Evolutionary conservation across 345 rosid genomes (phyloP).

Genomic region (Sisymbrium irio): DNA sequence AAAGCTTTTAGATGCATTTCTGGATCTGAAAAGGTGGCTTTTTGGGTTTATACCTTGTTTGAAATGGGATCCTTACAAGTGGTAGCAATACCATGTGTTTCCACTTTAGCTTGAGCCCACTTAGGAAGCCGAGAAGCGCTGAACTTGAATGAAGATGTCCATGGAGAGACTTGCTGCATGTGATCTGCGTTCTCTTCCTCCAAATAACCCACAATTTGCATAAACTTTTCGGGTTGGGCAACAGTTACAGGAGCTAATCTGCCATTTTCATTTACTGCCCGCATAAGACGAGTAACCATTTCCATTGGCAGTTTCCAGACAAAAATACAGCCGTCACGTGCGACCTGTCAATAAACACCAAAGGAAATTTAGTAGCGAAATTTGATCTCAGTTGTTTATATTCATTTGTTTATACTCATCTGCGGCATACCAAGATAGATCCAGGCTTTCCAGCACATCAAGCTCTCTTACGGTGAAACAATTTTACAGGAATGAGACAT

Average conservation of each 20-base stretch:
- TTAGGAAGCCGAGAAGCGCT: conserved; percentile 80
- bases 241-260: conserved; percentile 43
- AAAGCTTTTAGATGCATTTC: not conserved
- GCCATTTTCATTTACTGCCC: conserved; percentile 45
- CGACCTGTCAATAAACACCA: too few relatives aligned
- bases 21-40: not conserved
- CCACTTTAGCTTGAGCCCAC: conserved; percentile 78
- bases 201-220: conserved; percentile 34
- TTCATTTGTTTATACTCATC: too few relatives aligned
- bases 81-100: conserved; percentile 29
- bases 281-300: conserved; percentile 53
- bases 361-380: too few relatives aligned
- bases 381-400: too few relatives aligned
- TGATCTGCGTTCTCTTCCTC: conserved; percentile 38
- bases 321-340: conserved; percentile 77
- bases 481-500: not conserved
- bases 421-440: too few relatives aligned
- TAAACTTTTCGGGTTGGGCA: conserved; percentile 37
- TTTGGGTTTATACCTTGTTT: conserved; percentile 49
- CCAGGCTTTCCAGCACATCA: too few relatives aligned
- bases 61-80: conserved; percentile 39
- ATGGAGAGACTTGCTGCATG: conserved; percentile 34
- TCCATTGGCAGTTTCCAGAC: conserved; percentile 69
- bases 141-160: conserved; percentile 64
- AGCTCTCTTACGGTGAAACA: not conserved